These are phyloP conservation scores for Eimeria falciformis DNA, from an alignment of 169 alveolate species.

Conservation along the genomic window DNA sequence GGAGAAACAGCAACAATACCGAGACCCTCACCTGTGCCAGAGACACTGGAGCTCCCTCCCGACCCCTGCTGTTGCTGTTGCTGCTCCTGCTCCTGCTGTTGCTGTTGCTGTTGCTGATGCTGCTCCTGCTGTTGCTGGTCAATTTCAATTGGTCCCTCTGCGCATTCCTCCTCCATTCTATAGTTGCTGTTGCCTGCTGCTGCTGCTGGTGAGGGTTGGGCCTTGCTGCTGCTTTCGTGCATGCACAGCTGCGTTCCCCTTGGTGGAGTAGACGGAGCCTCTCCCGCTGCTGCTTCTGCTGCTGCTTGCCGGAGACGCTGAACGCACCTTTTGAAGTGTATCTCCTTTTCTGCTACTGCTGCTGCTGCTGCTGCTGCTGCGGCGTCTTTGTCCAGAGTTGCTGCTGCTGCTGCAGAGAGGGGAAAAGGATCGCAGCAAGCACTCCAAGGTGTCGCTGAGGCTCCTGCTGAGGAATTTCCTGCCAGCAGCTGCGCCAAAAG, in stretches of 20 bases:
- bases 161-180: not conserved
- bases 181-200: constrained; percentile 4
- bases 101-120: constrained; percentile 15
- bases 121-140: not conserved
- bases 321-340: not conserved
- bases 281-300: constrained; percentile 1
- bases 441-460: not conserved
- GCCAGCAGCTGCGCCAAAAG: constrained; percentile 7
- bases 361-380: constrained; percentile 34
- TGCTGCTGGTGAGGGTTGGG: not conserved
- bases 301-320: constrained; percentile 14
- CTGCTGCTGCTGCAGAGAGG: constrained; percentile 11
- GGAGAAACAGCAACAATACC: not conserved
- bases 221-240: not conserved
- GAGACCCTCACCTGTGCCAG: not conserved
- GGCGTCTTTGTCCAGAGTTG: constrained; percentile 39
- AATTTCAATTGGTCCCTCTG: not conserved
- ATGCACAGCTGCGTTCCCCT: not conserved
- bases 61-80: not conserved
- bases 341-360: constrained; percentile 9
- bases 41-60: not conserved
- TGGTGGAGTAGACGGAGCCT: not conserved
- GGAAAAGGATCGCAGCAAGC: not conserved
- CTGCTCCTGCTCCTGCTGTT: not conserved
- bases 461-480: not conserved